Base-by-base conservation (phyloP, 164 flowering plant genomes). In the Houttuynia cordata region DNA sequence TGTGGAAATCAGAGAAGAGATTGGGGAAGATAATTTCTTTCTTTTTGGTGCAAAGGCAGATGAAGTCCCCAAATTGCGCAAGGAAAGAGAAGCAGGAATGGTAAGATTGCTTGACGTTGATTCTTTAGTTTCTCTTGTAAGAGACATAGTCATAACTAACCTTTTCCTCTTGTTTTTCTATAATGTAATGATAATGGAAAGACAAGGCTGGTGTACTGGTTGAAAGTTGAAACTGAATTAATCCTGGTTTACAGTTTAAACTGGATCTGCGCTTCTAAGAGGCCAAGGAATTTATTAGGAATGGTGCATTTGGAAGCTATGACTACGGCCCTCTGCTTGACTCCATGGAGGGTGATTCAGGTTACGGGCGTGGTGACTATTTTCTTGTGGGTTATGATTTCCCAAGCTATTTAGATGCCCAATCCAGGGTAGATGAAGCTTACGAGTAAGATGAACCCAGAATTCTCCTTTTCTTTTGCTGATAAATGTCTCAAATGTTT, bases 231-330 rank as follows among this genome's bases (percentile, higher is more conserved):
- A 45, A 45, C 49, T 45, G 37, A 30, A 2, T 30, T 30, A 6
- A 6, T 30, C 2, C 37, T 30, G 37, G 37, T 2, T 30, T 2
- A 30, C 85, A 93, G 98, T 93, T 93, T 73, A 88, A 86, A 67
- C 95, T 96, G 63, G 99, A 93, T 71, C 88, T 91, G 12, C 81
- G 97, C 41, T 93, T 87, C 72, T 96, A 93, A 70, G 99, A 90
- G 74, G 94, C 99, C 57, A 93, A 86, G 70, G 67, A 88, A 50
- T 88, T 78, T 66, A 76, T 88, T 66, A 81, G 91, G 75, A 81
- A 85, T 58, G 97, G 96, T 66, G 91, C 78, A 54, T 93, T 93
- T 78, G 99, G 97, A 57, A 82, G 78, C 75, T 93, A 87, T 56
- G 99, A 93, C 61, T 93, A 93, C 67, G 79, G 77, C 47, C 95